phyloP scores from a whole-genome alignment of 208 protist genomes.

The Lotmaria passim region DNA sequence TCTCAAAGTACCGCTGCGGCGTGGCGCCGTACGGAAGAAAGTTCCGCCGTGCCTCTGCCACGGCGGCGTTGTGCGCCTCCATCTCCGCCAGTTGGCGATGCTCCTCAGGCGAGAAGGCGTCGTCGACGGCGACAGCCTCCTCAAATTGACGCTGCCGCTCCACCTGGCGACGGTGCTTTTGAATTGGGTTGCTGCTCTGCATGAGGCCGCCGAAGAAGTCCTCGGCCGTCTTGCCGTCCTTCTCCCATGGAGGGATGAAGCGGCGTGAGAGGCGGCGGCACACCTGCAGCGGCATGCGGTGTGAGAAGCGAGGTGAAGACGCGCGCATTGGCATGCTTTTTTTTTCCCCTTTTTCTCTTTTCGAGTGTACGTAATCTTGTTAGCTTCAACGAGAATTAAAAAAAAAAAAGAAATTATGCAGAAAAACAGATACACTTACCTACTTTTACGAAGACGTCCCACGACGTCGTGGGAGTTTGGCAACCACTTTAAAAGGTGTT shows the following conservation, averaged over 20 bases:
- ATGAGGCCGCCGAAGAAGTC: conserved; percentile 81
- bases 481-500: not conserved
- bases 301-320: not conserved
- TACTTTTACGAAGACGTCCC: too few species aligned
- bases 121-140: conserved; percentile 32
- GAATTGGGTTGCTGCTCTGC: conserved; percentile 71
- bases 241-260: conserved; percentile 89
- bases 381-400: not conserved
- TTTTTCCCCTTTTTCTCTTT: too few species aligned
- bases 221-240: conserved; percentile 77
- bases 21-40: conserved; percentile 84
- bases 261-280: conserved; percentile 32
- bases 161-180: conserved; percentile 36
- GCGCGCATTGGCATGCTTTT: conserved; percentile 19
- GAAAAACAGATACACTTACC: too few species aligned
- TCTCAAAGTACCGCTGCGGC: conserved; percentile 64
- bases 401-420: not conserved
- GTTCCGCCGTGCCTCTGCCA: conserved; percentile 48
- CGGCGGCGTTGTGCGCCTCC: conserved; percentile 49
- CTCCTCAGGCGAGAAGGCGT: conserved; percentile 49
- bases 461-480: not conserved
- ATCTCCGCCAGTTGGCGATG: conserved; percentile 50
- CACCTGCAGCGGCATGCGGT: not conserved
- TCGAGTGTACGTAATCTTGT: too few species aligned
- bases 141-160: conserved; percentile 39